Conservation (phyloP, 768 basidiomycete species). For the Leccinum fibrillosum region DNA sequence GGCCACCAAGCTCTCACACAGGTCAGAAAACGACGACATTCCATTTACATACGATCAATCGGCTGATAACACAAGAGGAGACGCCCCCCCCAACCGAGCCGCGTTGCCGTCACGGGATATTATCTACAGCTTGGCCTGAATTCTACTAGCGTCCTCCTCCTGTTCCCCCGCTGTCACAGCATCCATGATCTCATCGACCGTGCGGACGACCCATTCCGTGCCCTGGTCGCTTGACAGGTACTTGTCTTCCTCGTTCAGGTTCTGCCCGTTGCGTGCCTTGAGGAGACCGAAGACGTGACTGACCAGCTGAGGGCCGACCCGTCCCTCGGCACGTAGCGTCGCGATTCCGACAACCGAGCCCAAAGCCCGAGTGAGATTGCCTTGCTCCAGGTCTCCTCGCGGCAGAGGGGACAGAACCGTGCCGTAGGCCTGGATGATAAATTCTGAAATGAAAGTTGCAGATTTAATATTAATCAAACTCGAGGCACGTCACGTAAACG, state of each 20-base stretch:
- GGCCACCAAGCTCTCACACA: slow-evolving; percentile 18
- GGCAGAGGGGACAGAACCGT: slow-evolving; percentile 73
- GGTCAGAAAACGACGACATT: slow-evolving; percentile 13
- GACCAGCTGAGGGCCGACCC: slow-evolving; percentile 82
- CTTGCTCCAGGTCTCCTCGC: slow-evolving; percentile 64
- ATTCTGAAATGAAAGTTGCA: slow-evolving; percentile 47
- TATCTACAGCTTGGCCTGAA: slow-evolving; percentile 57
- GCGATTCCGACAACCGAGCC: slow-evolving; percentile 85
- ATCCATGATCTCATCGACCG: slow-evolving; percentile 77
- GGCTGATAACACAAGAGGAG: slow-evolving; percentile 25
- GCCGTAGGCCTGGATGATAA: slow-evolving; percentile 86
- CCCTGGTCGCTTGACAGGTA: slow-evolving; percentile 87
- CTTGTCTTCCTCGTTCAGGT: slow-evolving; percentile 63
- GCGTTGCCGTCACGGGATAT: slow-evolving; percentile 9
- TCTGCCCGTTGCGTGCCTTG: slow-evolving; percentile 67
- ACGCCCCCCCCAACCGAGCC: neutral
- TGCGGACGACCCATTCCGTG: slow-evolving; percentile 83
- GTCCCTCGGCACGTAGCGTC: slow-evolving; percentile 77
- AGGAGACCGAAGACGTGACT: slow-evolving; percentile 90
- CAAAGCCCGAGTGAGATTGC: slow-evolving; percentile 80
- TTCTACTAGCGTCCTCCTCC: slow-evolving; percentile 36
- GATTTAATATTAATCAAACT: slow-evolving; percentile 30
- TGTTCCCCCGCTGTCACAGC: slow-evolving; percentile 52
- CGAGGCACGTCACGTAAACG: slow-evolving; percentile 30
- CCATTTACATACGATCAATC: slow-evolving; percentile 25